These are phyloP conservation scores for Colletotrichum aenigma DNA, from an alignment of 2,329 filamentous ascomycete species.

Conservation along the genomic window DNA sequence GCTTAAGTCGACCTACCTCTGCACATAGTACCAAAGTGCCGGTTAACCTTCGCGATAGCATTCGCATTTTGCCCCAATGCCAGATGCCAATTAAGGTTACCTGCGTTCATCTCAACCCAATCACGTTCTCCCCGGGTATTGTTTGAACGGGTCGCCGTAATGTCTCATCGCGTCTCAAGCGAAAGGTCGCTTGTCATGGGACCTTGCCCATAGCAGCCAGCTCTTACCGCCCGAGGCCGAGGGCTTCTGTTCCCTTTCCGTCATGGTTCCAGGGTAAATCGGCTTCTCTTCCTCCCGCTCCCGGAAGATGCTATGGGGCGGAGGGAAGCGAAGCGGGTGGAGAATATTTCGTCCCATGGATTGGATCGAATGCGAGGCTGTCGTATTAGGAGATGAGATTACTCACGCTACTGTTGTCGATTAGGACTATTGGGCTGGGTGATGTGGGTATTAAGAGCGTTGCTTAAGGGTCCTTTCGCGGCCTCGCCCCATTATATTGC, in stretches of 20 bases:
- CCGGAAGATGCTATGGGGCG: neutral
- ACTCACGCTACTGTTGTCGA: fast-evolving
- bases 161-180: neutral
- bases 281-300: neutral
- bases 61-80: neutral
- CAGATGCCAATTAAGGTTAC: neutral
- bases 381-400: neutral
- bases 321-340: neutral
- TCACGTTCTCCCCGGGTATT: neutral
- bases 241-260: neutral
- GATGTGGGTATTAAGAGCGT: neutral
- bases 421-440: neutral
- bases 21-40: neutral
- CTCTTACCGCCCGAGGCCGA: neutral
- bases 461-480: neutral
- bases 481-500: neutral
- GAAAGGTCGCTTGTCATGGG: neutral
- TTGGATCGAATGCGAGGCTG: neutral
- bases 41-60: neutral
- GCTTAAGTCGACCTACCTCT: neutral
- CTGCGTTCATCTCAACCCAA: neutral
- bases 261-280: neutral
- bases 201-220: neutral
- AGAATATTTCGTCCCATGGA: neutral
- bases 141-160: neutral